A percentile compares a stretch with the other conserved stretches of the same genome.
Conservation (phyloP, 2,329 filamentous ascomycete species). For the Ophiocordyceps camponoti-saundersi region DNA sequence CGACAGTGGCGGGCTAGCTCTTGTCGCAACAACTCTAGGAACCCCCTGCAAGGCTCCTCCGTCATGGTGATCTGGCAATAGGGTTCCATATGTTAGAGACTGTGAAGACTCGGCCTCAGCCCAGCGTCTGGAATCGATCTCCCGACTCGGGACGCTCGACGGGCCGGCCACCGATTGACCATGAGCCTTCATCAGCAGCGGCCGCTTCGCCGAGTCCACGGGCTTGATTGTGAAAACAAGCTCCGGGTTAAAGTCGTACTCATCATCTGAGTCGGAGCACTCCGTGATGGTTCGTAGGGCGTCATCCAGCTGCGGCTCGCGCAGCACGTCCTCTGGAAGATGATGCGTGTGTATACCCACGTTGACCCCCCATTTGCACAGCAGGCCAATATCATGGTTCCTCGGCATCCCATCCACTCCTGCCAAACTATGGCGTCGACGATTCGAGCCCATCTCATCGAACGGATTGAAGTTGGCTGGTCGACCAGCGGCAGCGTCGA, state of each 20-base stretch:
- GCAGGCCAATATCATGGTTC: slow-evolving; percentile 34
- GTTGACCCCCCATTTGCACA: slow-evolving; percentile 43
- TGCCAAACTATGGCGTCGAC: slow-evolving; percentile 30
- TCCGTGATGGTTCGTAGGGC: slow-evolving; percentile 15
- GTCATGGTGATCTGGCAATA: slow-evolving; percentile 10
- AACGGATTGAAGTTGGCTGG: slow-evolving; percentile 27
- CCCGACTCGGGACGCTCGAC: neutral
- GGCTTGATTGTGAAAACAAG: slow-evolving; percentile 10
- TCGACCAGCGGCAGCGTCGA: slow-evolving; percentile 24
- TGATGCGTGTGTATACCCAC: slow-evolving; percentile 64
- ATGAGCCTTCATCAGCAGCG: slow-evolving; percentile 6
- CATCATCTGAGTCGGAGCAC: slow-evolving; percentile 13
- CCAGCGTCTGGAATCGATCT: neutral
- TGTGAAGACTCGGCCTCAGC: neutral
- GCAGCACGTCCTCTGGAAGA: slow-evolving; percentile 44
- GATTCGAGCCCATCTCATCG: slow-evolving; percentile 9
- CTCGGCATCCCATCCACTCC: slow-evolving; percentile 46
- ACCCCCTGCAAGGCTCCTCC: slow-evolving; percentile 2
- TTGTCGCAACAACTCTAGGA: slow-evolving; percentile 2
- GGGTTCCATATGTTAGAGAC: slow-evolving; percentile 14
- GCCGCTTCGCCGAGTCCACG: slow-evolving; percentile 5
- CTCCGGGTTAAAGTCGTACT: slow-evolving; percentile 7
- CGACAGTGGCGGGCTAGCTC: slow-evolving; percentile 1
- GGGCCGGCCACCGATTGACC: neutral
- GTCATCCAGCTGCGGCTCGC: slow-evolving; percentile 16